These are phyloP conservation scores for Verticillium klebahnii DNA, from an alignment of 2,329 filamentous ascomycete species.

Conservation along the genomic window DNA sequence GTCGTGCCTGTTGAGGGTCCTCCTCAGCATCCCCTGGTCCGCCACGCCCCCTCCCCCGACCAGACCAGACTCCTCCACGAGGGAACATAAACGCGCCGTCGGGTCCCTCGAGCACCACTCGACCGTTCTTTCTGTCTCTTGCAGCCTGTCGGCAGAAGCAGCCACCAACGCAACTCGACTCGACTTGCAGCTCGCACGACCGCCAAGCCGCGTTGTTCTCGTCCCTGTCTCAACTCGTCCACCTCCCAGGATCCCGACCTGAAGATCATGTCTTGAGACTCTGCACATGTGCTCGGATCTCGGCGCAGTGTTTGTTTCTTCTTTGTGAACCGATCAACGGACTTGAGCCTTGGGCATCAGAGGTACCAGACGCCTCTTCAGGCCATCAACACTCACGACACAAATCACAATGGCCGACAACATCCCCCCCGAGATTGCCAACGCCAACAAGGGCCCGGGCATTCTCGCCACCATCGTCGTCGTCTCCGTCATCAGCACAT, in stretches of 20 bases:
- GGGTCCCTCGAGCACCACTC: not conserved
- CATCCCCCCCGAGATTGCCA: not conserved
- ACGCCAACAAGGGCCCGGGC: conserved; percentile 21
- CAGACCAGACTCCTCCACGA: not conserved
- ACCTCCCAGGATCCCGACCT: not conserved
- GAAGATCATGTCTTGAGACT: conserved; percentile 2
- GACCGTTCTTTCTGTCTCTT: not conserved
- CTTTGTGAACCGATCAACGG: not conserved
- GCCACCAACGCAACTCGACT: not conserved
- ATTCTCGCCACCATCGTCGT: conserved; percentile 24
- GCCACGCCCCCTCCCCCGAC: not conserved
- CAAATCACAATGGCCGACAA: not conserved
- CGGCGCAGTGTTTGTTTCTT: not conserved
- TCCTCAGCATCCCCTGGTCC: not conserved
- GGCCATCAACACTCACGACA: not conserved
- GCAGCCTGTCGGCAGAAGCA: not conserved
- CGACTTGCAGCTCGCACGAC: not conserved
- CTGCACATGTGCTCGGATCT: not conserved
- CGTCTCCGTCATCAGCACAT: conserved; percentile 20
- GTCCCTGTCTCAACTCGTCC: not conserved
- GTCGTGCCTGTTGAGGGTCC: not conserved
- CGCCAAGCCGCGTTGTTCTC: not conserved
- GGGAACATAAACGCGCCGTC: conserved; percentile 1
- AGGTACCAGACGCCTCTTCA: not conserved
- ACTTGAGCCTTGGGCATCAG: not conserved